Evolutionary conservation across 2,329 filamentous ascomycete species (phyloP).

Genomic region (Verticillium albo-atrum): DNA sequence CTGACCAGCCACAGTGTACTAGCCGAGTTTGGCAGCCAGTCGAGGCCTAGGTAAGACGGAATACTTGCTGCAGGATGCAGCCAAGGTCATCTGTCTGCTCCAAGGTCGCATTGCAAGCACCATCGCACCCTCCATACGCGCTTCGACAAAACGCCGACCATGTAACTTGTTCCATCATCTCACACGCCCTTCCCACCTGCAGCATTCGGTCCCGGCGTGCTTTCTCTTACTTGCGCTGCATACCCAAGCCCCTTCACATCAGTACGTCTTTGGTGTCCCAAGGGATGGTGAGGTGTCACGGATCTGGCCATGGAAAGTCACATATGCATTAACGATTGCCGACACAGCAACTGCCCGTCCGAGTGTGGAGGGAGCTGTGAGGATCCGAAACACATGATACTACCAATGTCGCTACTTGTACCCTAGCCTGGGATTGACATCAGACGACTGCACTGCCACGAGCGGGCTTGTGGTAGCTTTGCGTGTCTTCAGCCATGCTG

Average conservation of each 20-base stretch:
- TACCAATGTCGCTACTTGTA: not conserved
- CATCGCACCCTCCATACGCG: not conserved
- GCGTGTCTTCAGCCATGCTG: not conserved
- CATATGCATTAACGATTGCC: constrained; percentile 23
- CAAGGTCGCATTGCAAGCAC: not conserved
- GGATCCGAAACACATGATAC: constrained; percentile 4
- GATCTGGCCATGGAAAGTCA: constrained; percentile 24
- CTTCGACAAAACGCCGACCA: not conserved
- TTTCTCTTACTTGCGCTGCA: not conserved
- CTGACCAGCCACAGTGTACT: not conserved
- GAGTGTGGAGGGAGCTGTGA: constrained; percentile 5
- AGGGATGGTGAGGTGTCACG: constrained; percentile 14
- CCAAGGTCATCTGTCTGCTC: not conserved
- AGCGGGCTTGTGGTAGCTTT: not conserved
- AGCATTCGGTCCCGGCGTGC: constrained; percentile 5
- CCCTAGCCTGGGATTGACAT: not conserved
- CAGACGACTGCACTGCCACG: not conserved
- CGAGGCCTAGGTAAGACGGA: not conserved
- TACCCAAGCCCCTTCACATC: not conserved
- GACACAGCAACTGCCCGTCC: constrained; percentile 11
- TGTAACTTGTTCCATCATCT: constrained; percentile 15
- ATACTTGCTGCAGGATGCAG: not conserved
- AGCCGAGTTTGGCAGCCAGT: not conserved
- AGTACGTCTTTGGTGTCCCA: constrained; percentile 5
- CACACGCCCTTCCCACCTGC: constrained; percentile 9